phyloP scores from a whole-genome alignment of 257 asterid genomes.

The Jacaranda copaia region DNA sequence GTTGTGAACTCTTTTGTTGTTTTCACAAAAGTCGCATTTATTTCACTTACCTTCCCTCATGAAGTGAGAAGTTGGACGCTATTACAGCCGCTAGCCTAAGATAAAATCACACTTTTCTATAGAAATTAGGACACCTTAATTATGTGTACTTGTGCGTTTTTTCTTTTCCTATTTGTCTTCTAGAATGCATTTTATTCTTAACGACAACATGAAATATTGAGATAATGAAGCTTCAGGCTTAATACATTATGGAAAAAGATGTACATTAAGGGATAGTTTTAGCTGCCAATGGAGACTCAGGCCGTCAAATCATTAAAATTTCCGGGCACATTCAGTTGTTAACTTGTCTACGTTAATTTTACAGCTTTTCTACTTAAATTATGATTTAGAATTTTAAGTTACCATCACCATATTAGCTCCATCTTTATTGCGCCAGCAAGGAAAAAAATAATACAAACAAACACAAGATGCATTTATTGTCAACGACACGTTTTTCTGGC shows the following conservation, averaged over 20 bases:
- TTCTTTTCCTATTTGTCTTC: neutral
- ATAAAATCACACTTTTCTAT: neutral
- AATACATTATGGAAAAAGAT: neutral
- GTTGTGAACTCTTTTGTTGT: neutral
- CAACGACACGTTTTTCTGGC: slow-evolving; percentile 4
- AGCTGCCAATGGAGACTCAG: neutral
- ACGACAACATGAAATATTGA: neutral
- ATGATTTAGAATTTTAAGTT: neutral
- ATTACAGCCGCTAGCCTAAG: neutral
- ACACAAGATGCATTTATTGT: neutral
- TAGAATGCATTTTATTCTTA: neutral
- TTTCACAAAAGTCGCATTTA: neutral
- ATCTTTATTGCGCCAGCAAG: too few species aligned
- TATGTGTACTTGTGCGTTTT: neutral
- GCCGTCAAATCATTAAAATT: neutral
- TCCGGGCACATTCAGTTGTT: neutral
- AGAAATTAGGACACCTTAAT: neutral
- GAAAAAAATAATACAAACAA: neutral
- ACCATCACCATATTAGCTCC: neutral
- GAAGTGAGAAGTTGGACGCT: neutral
- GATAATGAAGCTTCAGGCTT: neutral
- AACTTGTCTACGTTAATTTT: neutral
- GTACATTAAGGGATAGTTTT: neutral
- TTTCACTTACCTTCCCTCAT: slow-evolving; percentile 29
- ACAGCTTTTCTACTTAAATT: neutral